Conservation (phyloP, 345 rosid species). For the Eucalyptus fibrosa region DNA sequence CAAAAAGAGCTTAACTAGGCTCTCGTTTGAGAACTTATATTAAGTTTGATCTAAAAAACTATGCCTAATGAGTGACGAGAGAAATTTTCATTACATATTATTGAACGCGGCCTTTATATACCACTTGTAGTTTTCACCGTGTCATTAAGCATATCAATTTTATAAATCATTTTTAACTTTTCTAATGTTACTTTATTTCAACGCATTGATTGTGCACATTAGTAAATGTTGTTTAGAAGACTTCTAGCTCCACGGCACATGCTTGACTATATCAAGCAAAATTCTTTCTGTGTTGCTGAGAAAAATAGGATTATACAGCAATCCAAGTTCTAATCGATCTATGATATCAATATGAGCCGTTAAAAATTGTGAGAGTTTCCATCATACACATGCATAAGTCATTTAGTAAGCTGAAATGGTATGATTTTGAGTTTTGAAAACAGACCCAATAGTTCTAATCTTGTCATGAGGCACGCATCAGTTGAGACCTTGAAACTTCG, state of each 20-base stretch:
- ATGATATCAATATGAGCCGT: not conserved
- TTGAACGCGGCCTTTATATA: too few relatives aligned
- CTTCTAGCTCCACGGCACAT: not conserved
- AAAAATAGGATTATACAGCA: not conserved
- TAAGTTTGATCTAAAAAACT: not conserved
- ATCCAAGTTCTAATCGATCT: not conserved
- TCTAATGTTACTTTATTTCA: not conserved
- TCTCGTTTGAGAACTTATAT: not conserved
- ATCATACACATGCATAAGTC: not conserved
- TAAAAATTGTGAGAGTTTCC: not conserved
- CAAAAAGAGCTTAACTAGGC: not conserved
- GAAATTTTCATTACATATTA: too few relatives aligned
- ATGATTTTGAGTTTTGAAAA: not conserved
- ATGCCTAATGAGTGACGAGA: not conserved
- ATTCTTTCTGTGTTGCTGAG: not conserved
- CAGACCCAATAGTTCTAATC: not conserved
- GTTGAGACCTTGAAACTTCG: not conserved
- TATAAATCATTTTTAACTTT: too few relatives aligned
- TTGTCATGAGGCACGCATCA: not conserved
- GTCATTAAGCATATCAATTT: not conserved
- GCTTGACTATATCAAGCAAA: not conserved
- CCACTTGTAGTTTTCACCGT: not conserved
- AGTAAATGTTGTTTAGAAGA: not conserved
- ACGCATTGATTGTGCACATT: not conserved
- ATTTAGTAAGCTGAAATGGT: not conserved